phyloP scores from a whole-genome alignment of 768 basidiomycete genomes.

The Mycena polygramma region DNA sequence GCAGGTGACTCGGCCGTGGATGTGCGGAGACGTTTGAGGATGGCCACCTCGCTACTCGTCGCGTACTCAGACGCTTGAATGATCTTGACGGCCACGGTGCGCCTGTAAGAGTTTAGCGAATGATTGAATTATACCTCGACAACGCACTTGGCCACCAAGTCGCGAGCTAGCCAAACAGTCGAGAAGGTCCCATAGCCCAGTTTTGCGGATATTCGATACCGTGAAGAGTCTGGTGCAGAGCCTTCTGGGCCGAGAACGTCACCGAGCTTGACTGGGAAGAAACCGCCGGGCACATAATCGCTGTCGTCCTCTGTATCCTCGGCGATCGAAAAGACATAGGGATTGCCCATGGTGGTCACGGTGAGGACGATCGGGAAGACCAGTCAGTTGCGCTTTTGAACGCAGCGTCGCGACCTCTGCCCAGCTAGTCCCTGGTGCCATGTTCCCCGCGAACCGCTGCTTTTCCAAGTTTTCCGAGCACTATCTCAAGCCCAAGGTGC shows the following conservation, averaged over 20 bases:
- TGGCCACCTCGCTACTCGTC: not conserved
- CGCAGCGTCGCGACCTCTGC: not conserved
- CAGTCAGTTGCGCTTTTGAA: no score
- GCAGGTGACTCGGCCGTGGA: not conserved
- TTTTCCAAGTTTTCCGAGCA: not conserved
- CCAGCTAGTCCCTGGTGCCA: conserved; percentile 2
- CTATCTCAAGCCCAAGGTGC: no score
- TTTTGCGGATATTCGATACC: conserved; percentile 12
- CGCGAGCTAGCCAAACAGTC: conserved; percentile 18
- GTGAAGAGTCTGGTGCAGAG: not conserved
- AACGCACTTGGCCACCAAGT: not conserved
- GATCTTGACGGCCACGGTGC: conserved; percentile 17
- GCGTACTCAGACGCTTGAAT: not conserved
- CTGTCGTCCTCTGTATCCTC: not conserved
- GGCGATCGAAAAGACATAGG: not conserved
- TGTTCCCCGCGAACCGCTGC: no score
- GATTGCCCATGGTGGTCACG: not conserved
- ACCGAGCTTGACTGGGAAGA: conserved; percentile 7
- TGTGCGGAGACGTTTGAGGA: conserved; percentile 1
- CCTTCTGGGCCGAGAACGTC: conserved; percentile 12
- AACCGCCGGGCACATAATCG: not conserved
- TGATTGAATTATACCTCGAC: not conserved
- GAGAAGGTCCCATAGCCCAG: conserved; percentile 13
- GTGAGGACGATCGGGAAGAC: no score
- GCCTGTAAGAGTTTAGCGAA: not conserved